Evolutionary conservation across 2,329 filamentous ascomycete species (phyloP).

Genomic region (Scolecobasidium constrictum): DNA sequence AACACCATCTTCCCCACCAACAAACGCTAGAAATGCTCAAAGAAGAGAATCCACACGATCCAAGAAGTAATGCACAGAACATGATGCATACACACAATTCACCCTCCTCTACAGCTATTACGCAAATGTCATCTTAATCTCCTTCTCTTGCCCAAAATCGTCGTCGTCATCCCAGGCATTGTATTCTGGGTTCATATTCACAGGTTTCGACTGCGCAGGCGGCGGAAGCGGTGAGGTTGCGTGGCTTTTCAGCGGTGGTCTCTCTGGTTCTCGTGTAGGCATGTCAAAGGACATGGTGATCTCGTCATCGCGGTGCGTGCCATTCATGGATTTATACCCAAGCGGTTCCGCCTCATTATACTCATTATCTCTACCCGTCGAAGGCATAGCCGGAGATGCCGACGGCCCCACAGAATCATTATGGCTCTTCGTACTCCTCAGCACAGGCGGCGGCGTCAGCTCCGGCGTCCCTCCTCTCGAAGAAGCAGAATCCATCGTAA

Average conservation of each 20-base stretch:
- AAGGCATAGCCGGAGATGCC: slow-evolving; percentile 14
- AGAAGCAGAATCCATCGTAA: slow-evolving; percentile 5
- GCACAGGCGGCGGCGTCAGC: not conserved
- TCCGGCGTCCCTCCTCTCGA: not conserved
- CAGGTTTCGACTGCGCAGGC: slow-evolving; percentile 12
- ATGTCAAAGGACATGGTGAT: slow-evolving; percentile 35
- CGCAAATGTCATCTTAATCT: slow-evolving; percentile 39
- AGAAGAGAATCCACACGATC: too few relatives aligned
- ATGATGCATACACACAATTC: too few relatives aligned
- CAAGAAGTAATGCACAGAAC: too few relatives aligned
- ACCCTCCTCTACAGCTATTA: too few relatives aligned
- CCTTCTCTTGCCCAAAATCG: slow-evolving; percentile 34
- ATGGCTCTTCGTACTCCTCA: slow-evolving; percentile 29
- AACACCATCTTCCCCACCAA: too few relatives aligned
- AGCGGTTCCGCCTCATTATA: slow-evolving; percentile 26
- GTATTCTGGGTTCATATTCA: slow-evolving; percentile 16
- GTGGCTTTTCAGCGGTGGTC: slow-evolving; percentile 15
- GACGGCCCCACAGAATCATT: slow-evolving; percentile 22
- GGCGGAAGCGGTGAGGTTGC: slow-evolving; percentile 19
- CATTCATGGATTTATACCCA: too few relatives aligned
- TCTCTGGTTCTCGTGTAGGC: slow-evolving; percentile 11
- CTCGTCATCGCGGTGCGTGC: too few relatives aligned
- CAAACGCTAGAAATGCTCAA: too few relatives aligned
- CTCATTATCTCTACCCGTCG: slow-evolving; percentile 12
- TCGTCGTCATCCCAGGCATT: slow-evolving; percentile 39